Evolutionary conservation across 768 basidiomycete genomes (phyloP), one percentile per base, ranked within the genome.

Genomic region (Paxillus rubicundulus): DNA sequence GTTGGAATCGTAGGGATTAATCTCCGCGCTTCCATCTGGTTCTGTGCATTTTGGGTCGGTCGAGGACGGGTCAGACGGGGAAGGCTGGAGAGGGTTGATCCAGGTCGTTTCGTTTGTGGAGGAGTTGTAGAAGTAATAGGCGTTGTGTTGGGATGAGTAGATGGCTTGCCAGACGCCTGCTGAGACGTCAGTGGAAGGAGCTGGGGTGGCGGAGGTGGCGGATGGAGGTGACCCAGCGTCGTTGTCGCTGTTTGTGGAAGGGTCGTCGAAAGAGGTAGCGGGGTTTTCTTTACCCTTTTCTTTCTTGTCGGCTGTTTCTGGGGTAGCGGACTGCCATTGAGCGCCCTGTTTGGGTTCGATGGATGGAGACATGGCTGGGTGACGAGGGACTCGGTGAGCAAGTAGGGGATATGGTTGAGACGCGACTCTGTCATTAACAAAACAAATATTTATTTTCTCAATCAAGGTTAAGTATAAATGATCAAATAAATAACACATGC

Each of bases 81-180:
- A 53, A 16, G 70, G 70, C 40, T 80, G 73, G 37, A 93, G 74
- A 9, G 90, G 90, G 62, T 92, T 92, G 27, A 74, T 72, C 91
- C 91, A 92, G 2, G 90, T 92, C 16, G 90, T 92, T 72, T 92
- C 82, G 48, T 85, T 76, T 0, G 90, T 91, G 54, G 72, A 67
- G 9, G 82, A 52, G 69, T 92, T 93, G 77, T 78, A 88, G 74
- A 92, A 93, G 69, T 93, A 93, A 71, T 93, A 93, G 9, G 87
- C 77, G 68, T 81, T 87, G 73, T 89, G 82, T 55, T 84, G 76
- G 1, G 88, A 81, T 1, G 89, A 84, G 71, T 78, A 92, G 28
- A 93, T 78, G 34, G 90, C 90, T 68, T 92, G 91, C 90, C 91
- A 92, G 24, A 79, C 70, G 48, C 63, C 62, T 16, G 60, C 61